These are phyloP conservation scores for Trichosporon inkin DNA, from an alignment of 1,284 basidiomycete genomes.

Conservation along the genomic window DNA sequence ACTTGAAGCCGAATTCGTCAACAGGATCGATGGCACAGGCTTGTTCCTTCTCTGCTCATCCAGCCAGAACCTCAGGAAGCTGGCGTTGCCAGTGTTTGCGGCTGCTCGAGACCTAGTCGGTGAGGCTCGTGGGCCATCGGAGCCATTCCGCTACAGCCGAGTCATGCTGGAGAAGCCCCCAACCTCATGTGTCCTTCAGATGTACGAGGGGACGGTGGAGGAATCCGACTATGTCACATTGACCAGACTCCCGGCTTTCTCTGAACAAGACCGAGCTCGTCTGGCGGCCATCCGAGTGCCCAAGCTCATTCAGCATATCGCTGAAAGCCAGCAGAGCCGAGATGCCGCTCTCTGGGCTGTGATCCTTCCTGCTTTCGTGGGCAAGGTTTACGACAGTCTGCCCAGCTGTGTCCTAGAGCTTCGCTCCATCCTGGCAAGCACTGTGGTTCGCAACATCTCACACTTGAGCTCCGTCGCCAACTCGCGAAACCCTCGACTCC, in stretches of 20 bases:
- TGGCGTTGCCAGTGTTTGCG: constrained; percentile 33
- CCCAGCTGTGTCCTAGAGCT: constrained; percentile 48
- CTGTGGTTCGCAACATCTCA: constrained; percentile 49
- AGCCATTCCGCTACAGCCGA: constrained; percentile 43
- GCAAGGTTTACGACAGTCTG: constrained; percentile 42
- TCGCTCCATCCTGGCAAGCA: constrained; percentile 43
- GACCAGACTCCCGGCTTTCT: constrained; percentile 18
- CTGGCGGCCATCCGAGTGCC: constrained; percentile 32
- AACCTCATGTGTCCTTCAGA: constrained; percentile 29
- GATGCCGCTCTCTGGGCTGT: constrained; percentile 51
- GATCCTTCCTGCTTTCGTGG: constrained; percentile 49
- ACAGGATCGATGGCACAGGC: constrained; percentile 64
- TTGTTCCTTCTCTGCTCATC: constrained; percentile 75
- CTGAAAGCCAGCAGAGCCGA: constrained; percentile 50
- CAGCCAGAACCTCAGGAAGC: constrained; percentile 34
- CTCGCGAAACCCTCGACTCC: not conserved
- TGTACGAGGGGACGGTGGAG: constrained; percentile 33
- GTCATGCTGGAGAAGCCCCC: constrained; percentile 29
- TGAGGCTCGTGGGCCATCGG: constrained; percentile 35
- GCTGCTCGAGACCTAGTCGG: constrained; percentile 40
- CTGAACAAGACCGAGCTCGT: constrained; percentile 30
- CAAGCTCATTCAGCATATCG: constrained; percentile 40
- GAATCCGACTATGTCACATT: constrained; percentile 44
- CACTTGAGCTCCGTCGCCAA: constrained; percentile 45
- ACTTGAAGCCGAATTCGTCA: constrained; percentile 44